Base-by-base conservation (phyloP, 495 filamentous ascomycete species). In the Penicillium cataractarum region DNA sequence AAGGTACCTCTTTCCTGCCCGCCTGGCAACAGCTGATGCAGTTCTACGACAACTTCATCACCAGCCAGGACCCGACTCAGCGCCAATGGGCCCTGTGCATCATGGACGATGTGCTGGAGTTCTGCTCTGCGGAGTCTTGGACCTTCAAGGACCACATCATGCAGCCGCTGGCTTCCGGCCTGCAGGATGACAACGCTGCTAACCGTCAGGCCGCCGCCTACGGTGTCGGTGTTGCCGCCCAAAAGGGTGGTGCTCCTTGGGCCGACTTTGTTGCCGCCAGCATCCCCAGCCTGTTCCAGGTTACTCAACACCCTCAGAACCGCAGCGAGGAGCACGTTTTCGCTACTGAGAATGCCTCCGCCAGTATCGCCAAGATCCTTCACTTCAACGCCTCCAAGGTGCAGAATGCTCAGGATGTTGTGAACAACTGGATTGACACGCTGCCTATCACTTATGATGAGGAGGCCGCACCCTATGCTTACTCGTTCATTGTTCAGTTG, bases 1-100 rank as follows among this genome's bases (percentile, higher is more conserved):
- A 96, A 69, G 90, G 91, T 58, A 82, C 85, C 19, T 73, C 81
- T 29, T 99, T 98, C 85, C 84, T 99, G 55, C 90, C 86, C 9
- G 76, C 90, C 46, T 98, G 94, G 94, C 87, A 95, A 69, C 86
- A 87, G 26, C 83, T 99, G 21, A 84, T 94, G 63, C 79, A 77
- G 13, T 96, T 91, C 54, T 99, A 98, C 76, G 86, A 92, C 63
- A 80, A 81, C 24, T 97, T 97, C 73, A 89, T 96, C 72, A 88
- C 85, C 42, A 96, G 91, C 62, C 65, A 76, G 19, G 96, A 98
- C 71, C 85, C 93, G 0, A 98, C 94, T 8, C 94, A 97, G 75
- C 88, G 96, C 8, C 96, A 99, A 72, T 99, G 96, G 96, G 95
- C 92, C 15, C 83, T 98, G 55, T 99, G 96, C 80, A 97, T 99